Percentiles rank a stretch among this genome's conserved stretches.
These are phyloP conservation scores for Phytopythium cucurbitacearum DNA, from an alignment of 352 stramenopile genomes.

Conservation along the genomic window DNA sequence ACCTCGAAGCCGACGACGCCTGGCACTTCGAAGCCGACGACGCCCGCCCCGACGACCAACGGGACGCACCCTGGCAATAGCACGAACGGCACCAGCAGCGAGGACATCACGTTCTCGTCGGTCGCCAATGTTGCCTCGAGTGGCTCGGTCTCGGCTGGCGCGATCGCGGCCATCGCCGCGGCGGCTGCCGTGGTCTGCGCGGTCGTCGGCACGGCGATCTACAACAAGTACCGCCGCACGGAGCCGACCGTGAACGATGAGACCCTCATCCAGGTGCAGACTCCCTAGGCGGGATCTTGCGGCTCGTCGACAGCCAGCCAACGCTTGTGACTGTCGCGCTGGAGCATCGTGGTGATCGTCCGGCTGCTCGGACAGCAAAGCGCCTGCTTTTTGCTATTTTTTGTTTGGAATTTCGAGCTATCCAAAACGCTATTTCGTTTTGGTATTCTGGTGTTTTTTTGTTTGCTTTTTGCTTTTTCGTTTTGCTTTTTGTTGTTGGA, in stretches of 20 bases:
- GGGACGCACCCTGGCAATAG: background rate
- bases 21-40: too few relatives aligned
- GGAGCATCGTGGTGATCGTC: too few relatives aligned
- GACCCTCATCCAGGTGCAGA: slow-evolving; percentile 24
- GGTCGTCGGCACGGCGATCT: slow-evolving; percentile 26
- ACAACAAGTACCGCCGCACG: slow-evolving; percentile 24
- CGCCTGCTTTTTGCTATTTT: too few relatives aligned
- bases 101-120: slow-evolving; percentile 12
- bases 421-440: too few relatives aligned
- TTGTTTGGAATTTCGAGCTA: too few relatives aligned
- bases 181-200: slow-evolving; percentile 24
- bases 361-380: too few relatives aligned
- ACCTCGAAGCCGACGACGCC: too few relatives aligned
- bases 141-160: slow-evolving; percentile 15
- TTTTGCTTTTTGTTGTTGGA: too few relatives aligned
- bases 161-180: slow-evolving; percentile 25
- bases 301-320: too few relatives aligned
- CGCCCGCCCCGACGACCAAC: slow-evolving; percentile 11
- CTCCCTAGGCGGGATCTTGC: slow-evolving; percentile 9
- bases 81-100: slow-evolving; percentile 3
- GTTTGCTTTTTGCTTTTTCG: too few relatives aligned
- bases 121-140: slow-evolving; percentile 10
- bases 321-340: too few relatives aligned
- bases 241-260: slow-evolving; percentile 7
- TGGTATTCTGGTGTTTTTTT: too few relatives aligned